phyloP scores from a whole-genome alignment of 2,329 filamentous ascomycete species.

The Pseudocercospora fijiensis region DNA sequence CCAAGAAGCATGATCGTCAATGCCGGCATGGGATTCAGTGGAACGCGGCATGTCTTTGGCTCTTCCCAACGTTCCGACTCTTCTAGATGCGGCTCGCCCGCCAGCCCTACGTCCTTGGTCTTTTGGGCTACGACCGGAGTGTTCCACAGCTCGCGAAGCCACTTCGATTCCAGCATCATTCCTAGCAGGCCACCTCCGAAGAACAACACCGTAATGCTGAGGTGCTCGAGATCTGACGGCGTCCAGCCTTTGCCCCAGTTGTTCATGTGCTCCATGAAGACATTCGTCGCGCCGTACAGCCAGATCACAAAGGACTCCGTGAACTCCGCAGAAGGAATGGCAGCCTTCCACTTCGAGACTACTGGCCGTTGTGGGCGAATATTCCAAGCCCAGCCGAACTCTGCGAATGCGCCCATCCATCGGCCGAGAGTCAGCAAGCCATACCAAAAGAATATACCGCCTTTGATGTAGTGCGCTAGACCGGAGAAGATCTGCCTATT shows the following conservation, averaged over 20 bases:
- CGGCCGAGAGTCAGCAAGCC: conserved; percentile 82
- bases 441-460: conserved; percentile 92
- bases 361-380: conserved; percentile 62
- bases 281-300: conserved; percentile 82
- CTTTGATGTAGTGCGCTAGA: conserved; percentile 90
- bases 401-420: conserved; percentile 86
- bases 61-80: conserved; percentile 51
- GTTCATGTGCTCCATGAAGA: conserved; percentile 87
- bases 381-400: conserved; percentile 96
- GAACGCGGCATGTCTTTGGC: conserved; percentile 69
- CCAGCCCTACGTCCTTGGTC: conserved; percentile 35
- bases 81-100: conserved; percentile 15
- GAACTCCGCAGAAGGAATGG: conserved; percentile 76
- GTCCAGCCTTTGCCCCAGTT: conserved; percentile 70
- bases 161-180: conserved; percentile 41
- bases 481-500: conserved; percentile 69
- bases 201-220: conserved; percentile 90
- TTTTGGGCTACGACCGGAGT: conserved; percentile 47
- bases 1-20: conserved; percentile 84
- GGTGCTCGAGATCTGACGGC: conserved; percentile 80
- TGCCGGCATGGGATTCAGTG: conserved; percentile 84
- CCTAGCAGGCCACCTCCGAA: conserved; percentile 78
- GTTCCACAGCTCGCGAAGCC: conserved; percentile 66
- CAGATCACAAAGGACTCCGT: conserved; percentile 88
- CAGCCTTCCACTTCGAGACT: conserved; percentile 61